Evolutionary conservation across 2,329 filamentous ascomycete species (phyloP).

Genomic region (Xylaria sp.): DNA sequence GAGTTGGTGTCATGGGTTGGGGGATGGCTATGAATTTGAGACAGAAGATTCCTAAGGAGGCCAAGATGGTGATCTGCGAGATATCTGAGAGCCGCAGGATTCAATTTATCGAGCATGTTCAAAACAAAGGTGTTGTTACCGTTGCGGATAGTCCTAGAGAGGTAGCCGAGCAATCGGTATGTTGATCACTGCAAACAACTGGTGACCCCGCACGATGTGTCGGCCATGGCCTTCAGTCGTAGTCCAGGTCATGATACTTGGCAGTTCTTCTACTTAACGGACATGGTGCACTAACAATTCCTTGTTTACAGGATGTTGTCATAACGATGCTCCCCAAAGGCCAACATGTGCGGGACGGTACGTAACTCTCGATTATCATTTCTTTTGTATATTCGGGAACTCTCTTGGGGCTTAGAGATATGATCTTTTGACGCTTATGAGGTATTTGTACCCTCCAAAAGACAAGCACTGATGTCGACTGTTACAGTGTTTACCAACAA

Average conservation of each 20-base stretch:
- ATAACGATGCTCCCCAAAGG: constrained; percentile 31
- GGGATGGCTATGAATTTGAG: constrained; percentile 33
- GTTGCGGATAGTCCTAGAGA: constrained; percentile 24
- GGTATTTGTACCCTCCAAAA: neutral
- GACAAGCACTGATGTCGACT: neutral
- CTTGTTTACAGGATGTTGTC: constrained; percentile 19
- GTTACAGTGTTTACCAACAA: constrained; percentile 22
- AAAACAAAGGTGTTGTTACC: constrained; percentile 13
- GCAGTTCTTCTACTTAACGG: neutral
- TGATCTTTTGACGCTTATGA: neutral
- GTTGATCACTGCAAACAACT: constrained; percentile 1
- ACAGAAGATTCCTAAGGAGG: constrained; percentile 21
- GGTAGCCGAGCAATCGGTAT: constrained; percentile 30
- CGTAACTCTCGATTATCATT: neutral
- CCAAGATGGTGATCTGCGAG: constrained; percentile 32
- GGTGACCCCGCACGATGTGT: neutral
- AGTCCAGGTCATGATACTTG: neutral
- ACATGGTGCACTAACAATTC: neutral
- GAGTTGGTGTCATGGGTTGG: constrained; percentile 30
- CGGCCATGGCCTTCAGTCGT: neutral
- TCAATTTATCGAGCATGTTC: constrained; percentile 22
- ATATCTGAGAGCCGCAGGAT: constrained; percentile 26
- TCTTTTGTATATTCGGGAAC: neutral
- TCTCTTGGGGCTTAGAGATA: neutral
- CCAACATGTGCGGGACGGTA: constrained; percentile 25